Evolutionary conservation across 2,329 filamentous ascomycete genomes (phyloP).

Genomic region (Coniochaeta sp.): DNA sequence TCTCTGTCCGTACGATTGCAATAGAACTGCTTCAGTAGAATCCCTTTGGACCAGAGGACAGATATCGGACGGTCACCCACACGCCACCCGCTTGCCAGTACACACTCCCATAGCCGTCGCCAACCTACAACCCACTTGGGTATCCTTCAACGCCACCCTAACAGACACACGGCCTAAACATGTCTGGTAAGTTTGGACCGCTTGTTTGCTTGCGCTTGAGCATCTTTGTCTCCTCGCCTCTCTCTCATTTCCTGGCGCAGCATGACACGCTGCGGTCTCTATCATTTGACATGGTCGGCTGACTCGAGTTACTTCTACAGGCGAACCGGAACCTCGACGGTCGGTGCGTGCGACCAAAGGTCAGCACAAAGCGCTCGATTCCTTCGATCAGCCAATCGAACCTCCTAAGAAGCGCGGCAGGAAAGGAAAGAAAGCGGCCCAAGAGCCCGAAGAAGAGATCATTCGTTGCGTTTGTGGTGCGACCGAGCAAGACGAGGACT

Average conservation of each 20-base stretch:
- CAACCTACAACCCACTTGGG: not conserved
- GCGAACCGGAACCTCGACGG: constrained; percentile 71
- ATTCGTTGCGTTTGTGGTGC: constrained; percentile 93
- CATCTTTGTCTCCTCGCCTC: not conserved
- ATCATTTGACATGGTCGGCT: constrained; percentile 7
- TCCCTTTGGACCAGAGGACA: not conserved
- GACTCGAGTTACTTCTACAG: constrained; percentile 14
- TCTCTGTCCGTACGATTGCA: not conserved
- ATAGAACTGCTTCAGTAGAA: not conserved
- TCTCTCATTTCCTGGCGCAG: not conserved
- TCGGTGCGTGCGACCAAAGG: constrained; percentile 96
- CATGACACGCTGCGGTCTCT: not conserved
- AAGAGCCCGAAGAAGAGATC: constrained; percentile 60
- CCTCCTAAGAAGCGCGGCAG: constrained; percentile 43
- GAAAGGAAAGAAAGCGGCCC: constrained; percentile 53
- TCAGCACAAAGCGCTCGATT: constrained; percentile 85
- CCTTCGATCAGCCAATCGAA: constrained; percentile 50
- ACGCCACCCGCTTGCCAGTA: not conserved
- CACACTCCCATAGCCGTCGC: not conserved
- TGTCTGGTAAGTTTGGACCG: not conserved
- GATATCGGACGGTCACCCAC: not conserved
- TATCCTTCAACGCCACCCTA: not conserved
- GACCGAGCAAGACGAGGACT: constrained; percentile 76
- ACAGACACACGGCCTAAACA: not conserved
- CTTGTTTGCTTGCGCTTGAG: not conserved